Evolutionary conservation across 2,329 filamentous ascomycete species (phyloP).

Genomic region (Neofusicoccum cordaticola): DNA sequence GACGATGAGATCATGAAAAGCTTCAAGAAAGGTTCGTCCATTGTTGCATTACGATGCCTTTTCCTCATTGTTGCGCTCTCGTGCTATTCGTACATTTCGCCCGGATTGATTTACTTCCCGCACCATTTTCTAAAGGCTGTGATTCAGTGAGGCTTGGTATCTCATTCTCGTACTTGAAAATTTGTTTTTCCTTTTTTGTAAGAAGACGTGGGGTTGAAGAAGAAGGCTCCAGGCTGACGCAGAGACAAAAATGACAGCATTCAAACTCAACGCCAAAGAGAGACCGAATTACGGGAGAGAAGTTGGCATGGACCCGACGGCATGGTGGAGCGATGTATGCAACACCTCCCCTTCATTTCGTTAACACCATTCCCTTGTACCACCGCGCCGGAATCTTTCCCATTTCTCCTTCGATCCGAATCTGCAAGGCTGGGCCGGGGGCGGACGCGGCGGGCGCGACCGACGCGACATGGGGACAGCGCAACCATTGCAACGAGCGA

Average conservation of each 20-base stretch:
- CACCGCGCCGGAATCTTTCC: no score
- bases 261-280: conserved; percentile 44
- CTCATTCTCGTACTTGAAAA: no score
- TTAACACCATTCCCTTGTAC: neutral
- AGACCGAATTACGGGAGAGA: conserved; percentile 61
- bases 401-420: no score
- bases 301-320: conserved; percentile 49
- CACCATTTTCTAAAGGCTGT: no score
- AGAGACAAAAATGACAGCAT: conserved; percentile 35
- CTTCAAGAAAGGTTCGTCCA: conserved; percentile 38
- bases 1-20: conserved; percentile 39
- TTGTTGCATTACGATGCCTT: neutral
- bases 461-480: no score
- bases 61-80: neutral
- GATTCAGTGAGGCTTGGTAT: no score
- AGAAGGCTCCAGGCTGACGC: neutral
- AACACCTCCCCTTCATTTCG: neutral
- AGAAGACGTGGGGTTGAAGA: neutral
- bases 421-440: no score
- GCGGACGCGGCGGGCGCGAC: no score
- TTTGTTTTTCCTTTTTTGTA: no score
- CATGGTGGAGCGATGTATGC: conserved; percentile 61
- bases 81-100: no score
- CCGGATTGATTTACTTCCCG: no score
- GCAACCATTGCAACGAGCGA: no score